Evolutionary conservation across 1,284 basidiomycete species (phyloP), one percentile per base, ranked within the genome.

Genomic region (Ceratobasidium sp.): DNA sequence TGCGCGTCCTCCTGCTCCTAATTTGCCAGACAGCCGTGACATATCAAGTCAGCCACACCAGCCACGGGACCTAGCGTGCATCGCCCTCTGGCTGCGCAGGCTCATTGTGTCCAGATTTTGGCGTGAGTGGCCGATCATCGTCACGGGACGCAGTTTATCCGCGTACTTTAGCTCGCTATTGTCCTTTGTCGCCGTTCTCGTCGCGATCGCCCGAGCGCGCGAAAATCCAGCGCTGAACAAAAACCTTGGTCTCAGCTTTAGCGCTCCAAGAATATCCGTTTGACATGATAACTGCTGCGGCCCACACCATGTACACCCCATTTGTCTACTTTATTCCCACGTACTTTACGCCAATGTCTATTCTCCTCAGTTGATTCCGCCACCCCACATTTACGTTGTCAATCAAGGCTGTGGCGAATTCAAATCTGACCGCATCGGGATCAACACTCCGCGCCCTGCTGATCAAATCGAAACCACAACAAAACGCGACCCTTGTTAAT

Each of bases 151-250:
- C 4, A 71, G 54, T 19, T 24, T 71, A 22, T 58, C 66, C 1
- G 24, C 53, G 14, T 71, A 71, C 46, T 71, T 71, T 27, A 39
- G 66, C 13, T 71, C 66, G 13, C 54, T 71, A 19, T 59, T 71
- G 37, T 71, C 66, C 54, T 71, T 71, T 71, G 54, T 71, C 16
- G 43, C 54, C n/a, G 53, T 71, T 58, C 66, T 71, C 13, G 66
- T 41, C 5, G 66, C 66, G 54, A 71, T 71, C 14, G 59, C 66
- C 24, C 54, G 41, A 34, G 66, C 41, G 49, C 66, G 66, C 27
- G 66, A 71, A 39, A 71, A 71, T 37, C 16, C 53, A 13, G 24
- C 51, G 37, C 37, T 68, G n/a, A 68, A 53, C 49, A 68, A 54
- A n/a, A 68, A 51, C n/a, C 24, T 68, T 14, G n/a, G 22, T 8